phyloP scores from a whole-genome alignment of 345 rosid species.

The Dipteronia dyeriana region DNA sequence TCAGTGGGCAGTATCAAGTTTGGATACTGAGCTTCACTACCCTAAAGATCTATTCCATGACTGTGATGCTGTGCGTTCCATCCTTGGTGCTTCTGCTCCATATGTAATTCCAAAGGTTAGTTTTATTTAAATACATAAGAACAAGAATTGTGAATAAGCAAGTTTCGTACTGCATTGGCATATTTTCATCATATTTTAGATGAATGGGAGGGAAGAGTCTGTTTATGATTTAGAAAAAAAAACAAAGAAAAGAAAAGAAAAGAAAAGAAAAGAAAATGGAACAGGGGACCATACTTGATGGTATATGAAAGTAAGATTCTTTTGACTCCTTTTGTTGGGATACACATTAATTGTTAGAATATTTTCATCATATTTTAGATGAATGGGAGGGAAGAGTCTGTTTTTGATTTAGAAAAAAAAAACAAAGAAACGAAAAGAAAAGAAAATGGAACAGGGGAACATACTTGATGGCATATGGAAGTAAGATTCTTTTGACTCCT shows the following conservation, averaged over 20 bases:
- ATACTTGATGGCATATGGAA: background rate
- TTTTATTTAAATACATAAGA: constrained; percentile 6
- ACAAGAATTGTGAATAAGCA: background rate
- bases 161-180: background rate
- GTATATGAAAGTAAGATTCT: background rate
- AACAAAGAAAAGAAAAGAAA: background rate
- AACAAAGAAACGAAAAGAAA: too few relatives aligned
- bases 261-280: background rate
- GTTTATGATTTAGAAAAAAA: too few relatives aligned
- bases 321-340: background rate
- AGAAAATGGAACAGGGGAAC: background rate
- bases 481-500: background rate
- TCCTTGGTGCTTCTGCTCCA: constrained; percentile 80
- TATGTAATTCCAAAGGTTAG: constrained; percentile 92
- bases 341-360: constrained; percentile 4
- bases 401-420: too few relatives aligned
- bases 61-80: constrained; percentile 69
- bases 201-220: background rate
- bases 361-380: background rate
- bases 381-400: background rate
- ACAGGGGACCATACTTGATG: background rate
- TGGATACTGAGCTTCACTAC: constrained; percentile 69
- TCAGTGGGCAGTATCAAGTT: constrained; percentile 73
- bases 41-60: constrained; percentile 76
- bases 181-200: background rate